Evolutionary conservation across 192 early-diverging fungal genomes (phyloP), one percentile per base, ranked within the genome.

Genomic region (Dissophora ornata): DNA sequence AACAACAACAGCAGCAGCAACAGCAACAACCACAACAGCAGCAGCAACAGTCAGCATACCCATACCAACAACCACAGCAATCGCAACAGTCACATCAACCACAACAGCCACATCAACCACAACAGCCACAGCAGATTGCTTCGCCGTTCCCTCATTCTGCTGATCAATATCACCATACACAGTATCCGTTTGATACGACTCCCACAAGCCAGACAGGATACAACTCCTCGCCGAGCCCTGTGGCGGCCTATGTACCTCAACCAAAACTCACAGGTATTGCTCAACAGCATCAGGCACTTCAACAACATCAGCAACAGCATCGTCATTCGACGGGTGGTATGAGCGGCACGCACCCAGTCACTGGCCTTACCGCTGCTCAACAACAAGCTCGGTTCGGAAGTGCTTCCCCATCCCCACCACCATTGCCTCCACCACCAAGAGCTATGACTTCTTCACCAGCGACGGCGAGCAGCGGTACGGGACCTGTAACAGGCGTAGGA

Each of bases 351-450:
- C 34, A 38, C 8, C 69, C 46, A 34, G 16, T 26, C 0, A 65
- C 62, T 26, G 70, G 70, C 2, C 30, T 77, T 24, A 67, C 50
- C 8, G 38, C 53, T 8, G 51, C 48, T 50, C 73, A 77, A 21
- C 63, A 77, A 25, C 73, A 77, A 1, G 64, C 64, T 13, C 73
- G 73, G 0, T 77, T 77, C 22, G 73, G 58, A 32, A 60, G 54
- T 16, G 64, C 73, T 3, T 62, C 73, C 16, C 71, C 71, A 29
- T 77, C 73, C 28, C 73, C 73, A 13, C 71, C 71, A 26, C 71
- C 71, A 29, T 33, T 75, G 21, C 71, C 71, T 29, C 71, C 71
- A 60, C 71, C 71, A 61, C 71, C 71, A 12, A 59, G 71, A n/a
- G 71, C 56, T 25, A 47, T 55, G 57, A 75, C 55, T 4, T 19